Percentiles rank a stretch among this genome's conserved stretches.
Evolutionary conservation across 2,329 filamentous ascomycete species (phyloP).

Genomic region (Corinectria fuckeliana): DNA sequence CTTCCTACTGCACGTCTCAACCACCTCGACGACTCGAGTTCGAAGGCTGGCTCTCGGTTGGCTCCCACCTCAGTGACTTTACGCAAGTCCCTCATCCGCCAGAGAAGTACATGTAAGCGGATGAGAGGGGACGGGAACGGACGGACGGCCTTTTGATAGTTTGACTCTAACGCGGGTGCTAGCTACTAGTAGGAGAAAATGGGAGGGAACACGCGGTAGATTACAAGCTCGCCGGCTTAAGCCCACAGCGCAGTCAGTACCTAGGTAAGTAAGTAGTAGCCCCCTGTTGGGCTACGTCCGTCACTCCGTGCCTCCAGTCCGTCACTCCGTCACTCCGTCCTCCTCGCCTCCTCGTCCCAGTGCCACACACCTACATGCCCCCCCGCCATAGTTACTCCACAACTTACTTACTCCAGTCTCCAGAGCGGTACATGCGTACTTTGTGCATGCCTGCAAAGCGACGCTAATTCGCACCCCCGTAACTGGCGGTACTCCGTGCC

Average conservation of each 20-base stretch:
- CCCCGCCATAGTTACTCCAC: too few relatives aligned
- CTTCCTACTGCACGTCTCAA: not conserved
- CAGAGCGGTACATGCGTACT: not conserved
- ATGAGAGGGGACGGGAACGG: not conserved
- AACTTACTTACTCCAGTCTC: conserved; percentile 1
- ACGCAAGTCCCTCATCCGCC: not conserved
- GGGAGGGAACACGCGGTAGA: too few relatives aligned
- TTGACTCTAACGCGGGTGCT: not conserved
- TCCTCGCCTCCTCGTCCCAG: conserved; percentile 5
- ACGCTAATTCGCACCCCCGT: not conserved
- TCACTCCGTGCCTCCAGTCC: too few relatives aligned
- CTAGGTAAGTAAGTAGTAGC: too few relatives aligned
- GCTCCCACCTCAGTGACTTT: not conserved
- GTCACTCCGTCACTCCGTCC: conserved; percentile 1
- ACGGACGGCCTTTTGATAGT: not conserved
- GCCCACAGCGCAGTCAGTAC: too few relatives aligned
- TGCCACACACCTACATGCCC: not conserved
- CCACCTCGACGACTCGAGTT: not conserved
- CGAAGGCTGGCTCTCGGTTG: not conserved
- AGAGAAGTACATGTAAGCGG: not conserved
- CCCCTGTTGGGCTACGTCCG: too few relatives aligned
- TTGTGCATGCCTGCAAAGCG: not conserved
- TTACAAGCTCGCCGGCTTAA: not conserved
- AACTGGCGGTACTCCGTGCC: not conserved
- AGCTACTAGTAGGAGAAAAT: not conserved